phyloP scores from a whole-genome alignment of 306 rosid species.

The cucumber (Cucumis sativus) region DNA sequence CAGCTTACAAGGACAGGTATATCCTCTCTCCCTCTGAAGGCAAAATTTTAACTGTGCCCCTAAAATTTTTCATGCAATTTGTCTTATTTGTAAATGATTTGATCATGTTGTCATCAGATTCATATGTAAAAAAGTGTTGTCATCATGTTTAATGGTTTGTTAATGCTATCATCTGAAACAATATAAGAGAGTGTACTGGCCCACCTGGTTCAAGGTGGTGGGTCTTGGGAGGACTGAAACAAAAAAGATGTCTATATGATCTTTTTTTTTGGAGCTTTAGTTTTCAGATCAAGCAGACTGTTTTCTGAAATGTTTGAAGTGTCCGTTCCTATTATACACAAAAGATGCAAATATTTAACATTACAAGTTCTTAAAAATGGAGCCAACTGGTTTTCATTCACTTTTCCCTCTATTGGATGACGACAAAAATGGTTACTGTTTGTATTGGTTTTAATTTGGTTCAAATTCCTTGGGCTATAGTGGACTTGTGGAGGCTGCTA shows the following conservation, averaged over 20 bases:
- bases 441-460: background rate
- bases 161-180: background rate
- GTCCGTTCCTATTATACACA: background rate
- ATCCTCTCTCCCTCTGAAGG: background rate
- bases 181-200: background rate
- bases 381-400: background rate
- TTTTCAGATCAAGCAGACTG: background rate
- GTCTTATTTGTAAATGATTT: background rate
- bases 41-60: background rate
- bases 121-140: background rate
- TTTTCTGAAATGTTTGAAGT: background rate
- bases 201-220: background rate
- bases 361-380: background rate
- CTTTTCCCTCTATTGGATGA: background rate
- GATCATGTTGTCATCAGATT: background rate
- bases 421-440: background rate
- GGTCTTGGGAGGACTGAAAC: background rate
- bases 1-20: conserved; percentile 96
- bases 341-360: background rate
- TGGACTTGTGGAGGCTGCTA: conserved; percentile 89
- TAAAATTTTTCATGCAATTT: background rate
- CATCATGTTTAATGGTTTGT: background rate
- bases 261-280: background rate
- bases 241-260: background rate
- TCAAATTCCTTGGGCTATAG: conserved; percentile 25